Base-by-base conservation (phyloP, 2,329 filamentous ascomycete genomes). In the Leptographium galeiforme region DNA sequence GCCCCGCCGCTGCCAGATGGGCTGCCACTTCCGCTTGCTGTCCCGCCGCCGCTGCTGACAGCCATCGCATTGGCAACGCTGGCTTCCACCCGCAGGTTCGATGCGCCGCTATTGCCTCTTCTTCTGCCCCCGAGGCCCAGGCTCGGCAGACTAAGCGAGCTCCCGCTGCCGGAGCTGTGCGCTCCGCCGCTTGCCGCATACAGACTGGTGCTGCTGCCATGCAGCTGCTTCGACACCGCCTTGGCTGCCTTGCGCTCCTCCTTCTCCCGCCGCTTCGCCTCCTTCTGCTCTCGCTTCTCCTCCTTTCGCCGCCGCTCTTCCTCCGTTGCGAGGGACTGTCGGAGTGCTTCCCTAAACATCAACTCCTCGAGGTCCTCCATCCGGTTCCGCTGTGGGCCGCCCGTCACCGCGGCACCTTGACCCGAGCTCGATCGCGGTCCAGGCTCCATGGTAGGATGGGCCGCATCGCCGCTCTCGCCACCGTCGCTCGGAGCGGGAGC, bases 341-440 rank as follows among this genome's bases (percentile, higher is more conserved):
- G 78, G 48, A 98, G 94, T 0, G 93, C 93, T 66, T 98, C 93
- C 76, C 93, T 89, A 74, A 97, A 89, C 93, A 98, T 98, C 73
- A 98, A 87, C 49, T 95, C 91, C 65, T 98, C 93, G 0, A 97
- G 76, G 60, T 97, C 90, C 25, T 94, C 88, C 64, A 94, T 81
- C 34, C 88, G 77, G 53, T 64, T 66, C 47, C 74, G 67, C 55
- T 72, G 62, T 53, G 61, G 46, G 57, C 59, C 54, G 57, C 61
- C n/a, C 6, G 34, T 88, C 76, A 53, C 64, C 65, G 45, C 75
- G 66, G 55, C 72, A 4, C 64, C 25, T 32, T 13, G 65, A 1
- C 63, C 63, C 0, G 68, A 63, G 4, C 64, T 63, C 2, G 59
- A 58, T 5, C 67, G 63, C 8, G 64, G 57, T 7, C 63, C 67